Base-by-base conservation (phyloP, 768 basidiomycete species). In the Termitomyces sp. region DNA sequence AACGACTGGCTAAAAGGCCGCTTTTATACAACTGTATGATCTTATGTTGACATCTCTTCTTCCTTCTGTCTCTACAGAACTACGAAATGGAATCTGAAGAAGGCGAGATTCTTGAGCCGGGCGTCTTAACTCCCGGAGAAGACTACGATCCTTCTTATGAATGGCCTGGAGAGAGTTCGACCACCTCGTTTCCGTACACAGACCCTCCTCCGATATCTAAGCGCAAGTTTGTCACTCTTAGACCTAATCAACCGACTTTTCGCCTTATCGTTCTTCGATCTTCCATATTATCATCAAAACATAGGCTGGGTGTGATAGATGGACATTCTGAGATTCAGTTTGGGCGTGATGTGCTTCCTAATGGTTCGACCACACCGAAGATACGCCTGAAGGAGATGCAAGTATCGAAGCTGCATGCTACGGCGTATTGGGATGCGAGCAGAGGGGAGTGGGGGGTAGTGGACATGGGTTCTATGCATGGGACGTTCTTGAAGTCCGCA, bases 381-480 rank as follows among this genome's bases (percentile, higher is more conserved):
- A 75, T 94, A 54, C 82, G 92, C 46, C 71, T 94, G 36, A 90
- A 88, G 70, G 90, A 93, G 72, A 87, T 94, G 85, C 80, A 82
- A 60, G 89, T 92, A 11, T 91, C 88, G 2, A 93, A 92, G 70
- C 62, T 87, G 54, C 92, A 94, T 65, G 86, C 89, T 9, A 88
- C 85, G 3, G 74, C 81, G 1, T 93, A 82, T 66, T 91, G 85
- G 86, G 85, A 91, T 66, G 72, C 73, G 35, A 68, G 69, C 30
- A 76, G 80, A 55, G 67, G 71, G 14, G 79, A 82, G 57, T 93
- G 90, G 90, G 79, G 81, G 3, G 72, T 90, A 32, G 89, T 92
- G 10, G 92, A 94, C 67, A 89, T 89, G 85, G 92, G 89, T 10
- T 90, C 88, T 53, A 87, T 85, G 69, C 92, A 94, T 62, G 92